These are phyloP conservation scores for Haberlea rhodopensis DNA, from an alignment of 257 asterid species.

Conservation along the genomic window DNA sequence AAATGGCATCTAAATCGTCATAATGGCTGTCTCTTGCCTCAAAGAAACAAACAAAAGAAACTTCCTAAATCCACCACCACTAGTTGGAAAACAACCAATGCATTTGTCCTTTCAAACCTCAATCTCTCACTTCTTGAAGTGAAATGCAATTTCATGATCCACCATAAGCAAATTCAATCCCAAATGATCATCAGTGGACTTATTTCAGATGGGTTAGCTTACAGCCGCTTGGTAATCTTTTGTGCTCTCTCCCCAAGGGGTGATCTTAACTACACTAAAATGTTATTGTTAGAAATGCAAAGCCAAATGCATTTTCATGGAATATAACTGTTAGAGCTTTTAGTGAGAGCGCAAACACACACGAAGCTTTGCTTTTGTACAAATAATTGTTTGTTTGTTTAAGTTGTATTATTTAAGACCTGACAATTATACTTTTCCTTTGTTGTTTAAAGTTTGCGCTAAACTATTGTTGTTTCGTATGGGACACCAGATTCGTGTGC, in stretches of 20 bases:
- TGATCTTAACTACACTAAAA: conserved; percentile 52
- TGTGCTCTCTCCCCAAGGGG: conserved; percentile 58
- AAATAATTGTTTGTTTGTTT: conserved; percentile 38
- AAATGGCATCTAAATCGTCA: conserved; percentile 16
- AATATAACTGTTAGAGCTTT: conserved; percentile 61
- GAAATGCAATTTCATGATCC: conserved; percentile 67
- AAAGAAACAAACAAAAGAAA: conserved; percentile 36
- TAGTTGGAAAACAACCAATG: conserved; percentile 64
- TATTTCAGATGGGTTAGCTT: conserved; percentile 54
- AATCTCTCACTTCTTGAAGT: conserved; percentile 61
- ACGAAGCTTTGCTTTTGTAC: conserved; percentile 50
- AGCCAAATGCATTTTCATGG: conserved; percentile 75
- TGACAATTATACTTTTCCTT: conserved; percentile 73
- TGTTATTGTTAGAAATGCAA: conserved; percentile 43
- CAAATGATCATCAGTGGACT: conserved; percentile 60
- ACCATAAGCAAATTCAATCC: conserved; percentile 70
- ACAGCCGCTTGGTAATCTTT: conserved; percentile 76
- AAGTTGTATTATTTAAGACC: conserved; percentile 39
- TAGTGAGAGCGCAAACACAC: conserved; percentile 39
- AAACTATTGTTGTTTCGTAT: conserved; percentile 36
- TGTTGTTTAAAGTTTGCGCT: conserved; percentile 65
- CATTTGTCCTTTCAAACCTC: conserved; percentile 61
- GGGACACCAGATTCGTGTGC: conserved; percentile 62
- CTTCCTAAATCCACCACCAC: conserved; percentile 4
- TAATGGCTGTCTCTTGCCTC: conserved; percentile 34